Conservation (phyloP, 2,329 filamentous ascomycete genomes). For the Trichoderma cornu-damae region DNA sequence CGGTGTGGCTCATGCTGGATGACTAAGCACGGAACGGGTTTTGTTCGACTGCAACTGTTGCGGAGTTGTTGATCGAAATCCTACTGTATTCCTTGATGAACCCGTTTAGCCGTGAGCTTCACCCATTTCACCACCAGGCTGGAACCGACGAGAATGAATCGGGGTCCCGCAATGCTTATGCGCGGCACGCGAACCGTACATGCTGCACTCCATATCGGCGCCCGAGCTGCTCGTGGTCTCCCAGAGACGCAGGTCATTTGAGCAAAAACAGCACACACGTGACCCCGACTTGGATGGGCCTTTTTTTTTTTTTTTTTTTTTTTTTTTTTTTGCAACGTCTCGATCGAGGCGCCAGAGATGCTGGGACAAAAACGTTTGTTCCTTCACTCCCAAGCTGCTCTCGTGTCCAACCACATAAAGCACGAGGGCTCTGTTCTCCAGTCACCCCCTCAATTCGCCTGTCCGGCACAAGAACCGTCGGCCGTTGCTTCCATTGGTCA, state of each 20-base stretch:
- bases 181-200: constrained; percentile 16
- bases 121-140: too few species aligned
- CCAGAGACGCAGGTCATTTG: constrained; percentile 2
- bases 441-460: constrained; percentile 2
- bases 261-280: background rate
- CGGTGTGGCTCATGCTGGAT: too few species aligned
- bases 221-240: background rate
- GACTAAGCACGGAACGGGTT: too few species aligned
- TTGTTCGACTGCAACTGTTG: too few species aligned
- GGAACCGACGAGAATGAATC: background rate
- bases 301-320: too few species aligned
- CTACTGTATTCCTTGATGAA: too few species aligned
- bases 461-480: background rate
- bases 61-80: too few species aligned
- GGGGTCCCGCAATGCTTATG: background rate
- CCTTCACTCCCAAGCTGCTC: background rate
- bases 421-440: constrained; percentile 15
- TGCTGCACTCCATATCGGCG: constrained; percentile 7
- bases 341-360: background rate
- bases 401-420: constrained; percentile 17
- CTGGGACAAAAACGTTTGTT: background rate
- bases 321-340: too few species aligned
- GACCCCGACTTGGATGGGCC: background rate
- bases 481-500: constrained; percentile 17
- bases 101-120: too few species aligned